Conservation (phyloP, 2,329 filamentous ascomycete species). For the Hypomyces perniciosus region DNA sequence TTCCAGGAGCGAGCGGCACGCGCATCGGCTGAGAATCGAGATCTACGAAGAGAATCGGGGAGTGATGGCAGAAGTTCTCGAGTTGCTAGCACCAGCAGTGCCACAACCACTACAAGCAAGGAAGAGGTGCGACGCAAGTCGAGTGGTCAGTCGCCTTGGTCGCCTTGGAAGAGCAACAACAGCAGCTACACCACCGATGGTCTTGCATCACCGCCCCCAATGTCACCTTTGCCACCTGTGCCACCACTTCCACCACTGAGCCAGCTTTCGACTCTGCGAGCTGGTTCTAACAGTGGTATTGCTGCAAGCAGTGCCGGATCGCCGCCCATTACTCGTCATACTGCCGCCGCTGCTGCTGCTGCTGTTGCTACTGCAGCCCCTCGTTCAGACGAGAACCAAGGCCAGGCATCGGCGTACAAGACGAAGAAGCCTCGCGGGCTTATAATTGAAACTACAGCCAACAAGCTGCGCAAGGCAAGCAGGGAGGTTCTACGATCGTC, state of each 20-base stretch:
- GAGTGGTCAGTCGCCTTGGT: background rate
- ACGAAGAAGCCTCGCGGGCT: slow-evolving; percentile 22
- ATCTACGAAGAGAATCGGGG: background rate
- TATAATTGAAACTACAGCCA: slow-evolving; percentile 18
- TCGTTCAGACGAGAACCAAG: background rate
- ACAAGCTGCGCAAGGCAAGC: slow-evolving; percentile 18
- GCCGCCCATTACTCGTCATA: background rate
- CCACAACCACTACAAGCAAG: background rate
- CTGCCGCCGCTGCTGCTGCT: background rate
- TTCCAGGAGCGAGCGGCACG: slow-evolving; percentile 19
- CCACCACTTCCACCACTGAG: slow-evolving; percentile 19
- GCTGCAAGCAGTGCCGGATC: background rate
- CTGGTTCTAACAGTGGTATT: background rate
- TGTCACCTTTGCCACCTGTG: slow-evolving; percentile 21
- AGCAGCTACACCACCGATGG: slow-evolving; percentile 18
- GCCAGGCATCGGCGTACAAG: slow-evolving; percentile 15
- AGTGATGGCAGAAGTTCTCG: background rate
- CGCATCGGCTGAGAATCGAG: slow-evolving; percentile 6
- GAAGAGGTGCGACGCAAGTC: background rate
- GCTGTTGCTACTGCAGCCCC: background rate
- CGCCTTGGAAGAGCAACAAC: background rate
- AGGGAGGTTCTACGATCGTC: slow-evolving; percentile 15
- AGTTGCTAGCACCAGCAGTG: background rate
- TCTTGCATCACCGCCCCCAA: slow-evolving; percentile 18
- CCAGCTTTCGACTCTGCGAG: slow-evolving; percentile 1